Base-by-base conservation (phyloP, 805 yeast genomes). In the Candida manassasensis region DNA sequence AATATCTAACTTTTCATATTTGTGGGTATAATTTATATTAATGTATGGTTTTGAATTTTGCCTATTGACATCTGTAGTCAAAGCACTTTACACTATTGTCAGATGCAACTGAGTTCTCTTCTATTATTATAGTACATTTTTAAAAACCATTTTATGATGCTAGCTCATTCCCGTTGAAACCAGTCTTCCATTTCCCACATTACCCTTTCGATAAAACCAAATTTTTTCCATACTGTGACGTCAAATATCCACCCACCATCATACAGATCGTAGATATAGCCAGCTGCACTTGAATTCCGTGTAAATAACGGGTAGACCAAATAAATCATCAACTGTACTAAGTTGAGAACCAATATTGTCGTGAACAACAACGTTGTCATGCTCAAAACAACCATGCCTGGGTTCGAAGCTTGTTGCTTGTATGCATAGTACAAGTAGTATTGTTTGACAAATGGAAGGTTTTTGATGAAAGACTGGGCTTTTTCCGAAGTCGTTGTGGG, bases 361-460 rank as follows among this genome's bases (percentile, higher is more conserved):
- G 57, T 37, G 11, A 54, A 31, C 3, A 57, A 15, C n/a, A 62
- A 33, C 9, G 58, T 40, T 6, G 51, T 17, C 6, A 46, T 27
- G 32, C 57, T 55, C 9, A 57, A 24, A 3, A 57, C 12, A 4
- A 52, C 16, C 12, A 47, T 24, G 13, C 55, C 57, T 8, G 36
- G 16, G 24, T 40, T 44, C 32, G 41, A 45, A 27, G 47, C 50
- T 10, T 48, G 55, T 26, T 53, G 41, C 32, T 48, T 49, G 28
- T 58, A 61, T 30, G 49, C 48, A 40, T 39, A 49, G 28, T 41
- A 55, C 28, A 42, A 38, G 31, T 50, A 49, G 34, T 54, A 54
- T 34, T 62, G 65, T 33, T 53, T 56, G 10, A 61, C 34, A 27
- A 60, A 44, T 3, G 68, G 68, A 16, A 62, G 36, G 18, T 49